phyloP scores from a whole-genome alignment of 2,329 filamentous ascomycete genomes.

The Fusarium tjaetaba region DNA sequence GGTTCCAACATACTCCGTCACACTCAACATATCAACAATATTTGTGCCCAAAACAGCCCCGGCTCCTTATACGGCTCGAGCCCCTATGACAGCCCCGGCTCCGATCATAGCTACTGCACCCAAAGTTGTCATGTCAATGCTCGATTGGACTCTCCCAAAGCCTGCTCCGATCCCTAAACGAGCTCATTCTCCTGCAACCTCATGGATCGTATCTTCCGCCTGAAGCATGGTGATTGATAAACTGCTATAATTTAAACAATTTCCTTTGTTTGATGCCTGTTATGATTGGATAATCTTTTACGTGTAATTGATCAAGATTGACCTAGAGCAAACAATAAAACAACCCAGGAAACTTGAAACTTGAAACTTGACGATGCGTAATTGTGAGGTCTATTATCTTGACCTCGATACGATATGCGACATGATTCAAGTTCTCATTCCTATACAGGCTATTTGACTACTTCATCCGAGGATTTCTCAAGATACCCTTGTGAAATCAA shows the following conservation, averaged over 20 bases:
- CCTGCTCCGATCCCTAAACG: constrained; percentile 12
- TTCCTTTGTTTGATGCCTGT: neutral
- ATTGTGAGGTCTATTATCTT: neutral
- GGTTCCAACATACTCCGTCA: neutral
- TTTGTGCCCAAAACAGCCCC: constrained; percentile 8
- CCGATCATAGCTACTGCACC: constrained; percentile 16
- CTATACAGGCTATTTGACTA: neutral
- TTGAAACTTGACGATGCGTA: neutral
- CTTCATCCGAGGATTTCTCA: neutral
- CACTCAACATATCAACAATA: neutral
- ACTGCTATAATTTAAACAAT: neutral
- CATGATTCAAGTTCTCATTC: neutral
- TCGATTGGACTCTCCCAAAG: constrained; percentile 9
- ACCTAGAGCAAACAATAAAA: neutral
- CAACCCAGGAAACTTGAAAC: neutral
- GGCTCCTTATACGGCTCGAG: constrained; percentile 7
- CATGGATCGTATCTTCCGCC: constrained; percentile 8
- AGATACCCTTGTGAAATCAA: constrained; percentile 19
- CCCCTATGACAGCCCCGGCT: constrained; percentile 16
- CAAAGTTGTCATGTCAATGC: constrained; percentile 19
- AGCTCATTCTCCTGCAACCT: constrained; percentile 14
- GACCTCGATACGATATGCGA: neutral
- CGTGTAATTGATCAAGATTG: neutral
- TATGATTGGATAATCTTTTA: neutral
- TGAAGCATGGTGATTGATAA: neutral